Percentiles rank a stretch among this genome's conserved stretches.
Conservation (phyloP, 345 rosid genomes). For the Gossypium raimondii region DNA sequence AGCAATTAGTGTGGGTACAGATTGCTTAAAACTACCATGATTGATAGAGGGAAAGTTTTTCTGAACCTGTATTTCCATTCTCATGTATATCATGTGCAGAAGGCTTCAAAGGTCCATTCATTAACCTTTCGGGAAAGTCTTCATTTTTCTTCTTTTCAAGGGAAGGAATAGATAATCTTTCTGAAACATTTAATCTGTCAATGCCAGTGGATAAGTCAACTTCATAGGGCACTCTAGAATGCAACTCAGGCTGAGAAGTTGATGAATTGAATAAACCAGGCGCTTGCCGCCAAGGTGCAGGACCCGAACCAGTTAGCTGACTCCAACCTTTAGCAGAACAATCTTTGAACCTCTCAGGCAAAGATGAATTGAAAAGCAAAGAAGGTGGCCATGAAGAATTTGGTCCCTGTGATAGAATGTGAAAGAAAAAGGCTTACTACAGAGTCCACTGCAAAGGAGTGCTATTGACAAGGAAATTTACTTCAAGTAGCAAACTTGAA, state of each 20-base stretch:
- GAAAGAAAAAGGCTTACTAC: neutral
- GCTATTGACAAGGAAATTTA: neutral
- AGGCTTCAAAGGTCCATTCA: slow-evolving; percentile 53
- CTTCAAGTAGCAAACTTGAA: neutral
- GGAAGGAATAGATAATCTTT: slow-evolving; percentile 39
- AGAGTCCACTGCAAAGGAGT: neutral
- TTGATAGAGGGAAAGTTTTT: slow-evolving; percentile 13
- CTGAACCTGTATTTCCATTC: slow-evolving; percentile 64
- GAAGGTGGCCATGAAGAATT: slow-evolving; percentile 46
- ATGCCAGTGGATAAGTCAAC: slow-evolving; percentile 41
- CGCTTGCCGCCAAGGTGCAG: slow-evolving; percentile 73
- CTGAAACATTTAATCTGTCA: slow-evolving; percentile 41
- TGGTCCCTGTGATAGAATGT: slow-evolving; percentile 46
- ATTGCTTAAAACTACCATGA: neutral
- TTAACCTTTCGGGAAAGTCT: slow-evolving; percentile 50
- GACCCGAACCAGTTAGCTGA: slow-evolving; percentile 69
- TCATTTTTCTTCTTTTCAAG: slow-evolving; percentile 53
- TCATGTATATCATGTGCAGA: slow-evolving; percentile 38
- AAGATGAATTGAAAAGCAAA: slow-evolving; percentile 35
- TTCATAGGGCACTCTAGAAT: slow-evolving; percentile 41
- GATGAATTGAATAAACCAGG: slow-evolving; percentile 58
- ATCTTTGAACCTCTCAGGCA: slow-evolving; percentile 56
- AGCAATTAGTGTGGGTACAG: neutral
- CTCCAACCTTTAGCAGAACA: slow-evolving; percentile 52
- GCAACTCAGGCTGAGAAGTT: slow-evolving; percentile 52